These are phyloP conservation scores for Zopfia rhizophila DNA, from an alignment of 2,329 filamentous ascomycete species.

Conservation along the genomic window DNA sequence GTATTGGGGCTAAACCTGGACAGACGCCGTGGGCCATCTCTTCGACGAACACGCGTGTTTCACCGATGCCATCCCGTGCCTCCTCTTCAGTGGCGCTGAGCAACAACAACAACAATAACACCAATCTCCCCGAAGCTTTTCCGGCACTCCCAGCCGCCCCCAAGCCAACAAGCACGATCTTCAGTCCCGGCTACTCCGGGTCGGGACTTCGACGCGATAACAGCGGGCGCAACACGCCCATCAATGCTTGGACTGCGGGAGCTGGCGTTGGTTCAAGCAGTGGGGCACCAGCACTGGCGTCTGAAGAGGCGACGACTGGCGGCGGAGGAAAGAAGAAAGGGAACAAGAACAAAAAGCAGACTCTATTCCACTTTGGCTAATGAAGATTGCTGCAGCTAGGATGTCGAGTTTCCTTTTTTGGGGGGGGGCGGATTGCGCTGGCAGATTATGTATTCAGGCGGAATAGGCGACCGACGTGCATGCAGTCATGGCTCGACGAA, in stretches of 20 bases:
- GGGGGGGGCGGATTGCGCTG: too few relatives aligned
- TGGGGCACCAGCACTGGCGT: constrained; percentile 32
- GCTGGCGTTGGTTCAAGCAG: constrained; percentile 37
- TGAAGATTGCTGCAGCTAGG: neutral
- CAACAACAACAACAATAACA: constrained; percentile 22
- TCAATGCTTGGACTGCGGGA: constrained; percentile 53
- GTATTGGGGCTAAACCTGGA: constrained; percentile 48
- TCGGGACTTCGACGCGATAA: constrained; percentile 56
- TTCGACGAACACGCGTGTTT: constrained; percentile 45
- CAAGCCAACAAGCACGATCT: constrained; percentile 69
- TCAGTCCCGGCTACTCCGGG: constrained; percentile 61
- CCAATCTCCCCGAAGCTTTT: constrained; percentile 69
- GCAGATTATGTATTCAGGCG: too few relatives aligned
- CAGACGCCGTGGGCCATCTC: constrained; percentile 50
- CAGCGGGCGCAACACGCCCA: constrained; percentile 50
- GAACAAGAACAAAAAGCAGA: constrained; percentile 62
- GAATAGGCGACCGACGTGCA: too few relatives aligned
- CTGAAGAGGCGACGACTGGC: constrained; percentile 12
- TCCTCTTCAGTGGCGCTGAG: constrained; percentile 37
- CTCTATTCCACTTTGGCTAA: constrained; percentile 62
- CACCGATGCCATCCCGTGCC: constrained; percentile 50
- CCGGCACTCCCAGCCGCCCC: constrained; percentile 83
- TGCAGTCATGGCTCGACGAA: too few relatives aligned
- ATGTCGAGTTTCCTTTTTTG: too few relatives aligned
- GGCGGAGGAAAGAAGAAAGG: constrained; percentile 56